Evolutionary conservation across 129 eudicot genomes (phyloP).

Genomic region (Silybum marianum): DNA sequence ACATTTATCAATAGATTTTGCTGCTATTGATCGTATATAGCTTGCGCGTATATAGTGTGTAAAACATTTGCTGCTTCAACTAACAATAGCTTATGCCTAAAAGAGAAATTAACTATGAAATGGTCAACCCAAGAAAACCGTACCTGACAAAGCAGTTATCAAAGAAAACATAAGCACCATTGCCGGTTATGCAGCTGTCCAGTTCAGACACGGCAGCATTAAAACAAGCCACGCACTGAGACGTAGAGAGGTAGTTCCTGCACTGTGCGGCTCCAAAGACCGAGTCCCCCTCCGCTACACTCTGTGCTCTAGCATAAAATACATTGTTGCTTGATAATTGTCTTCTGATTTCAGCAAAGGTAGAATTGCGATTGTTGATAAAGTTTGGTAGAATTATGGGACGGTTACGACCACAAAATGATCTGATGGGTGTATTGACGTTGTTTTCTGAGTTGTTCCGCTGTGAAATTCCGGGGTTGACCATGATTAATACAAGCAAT

Average conservation of each 20-base stretch:
- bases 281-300: conserved; percentile 27
- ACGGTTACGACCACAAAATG: conserved; percentile 38
- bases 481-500: conserved; percentile 7
- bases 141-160: conserved; percentile 51
- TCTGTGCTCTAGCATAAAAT: conserved; percentile 33
- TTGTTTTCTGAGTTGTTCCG: conserved; percentile 21
- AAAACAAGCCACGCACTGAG: conserved; percentile 44
- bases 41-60: not conserved
- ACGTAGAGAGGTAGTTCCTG: conserved; percentile 43
- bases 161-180: conserved; percentile 42
- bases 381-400: conserved; percentile 24
- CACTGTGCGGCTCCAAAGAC: conserved; percentile 42
- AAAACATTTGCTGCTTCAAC: not conserved
- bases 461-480: conserved; percentile 19
- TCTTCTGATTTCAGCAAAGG: conserved; percentile 26
- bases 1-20: not conserved
- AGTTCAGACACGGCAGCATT: conserved; percentile 29
- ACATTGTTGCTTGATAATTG: conserved; percentile 20
- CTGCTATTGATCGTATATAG: not conserved
- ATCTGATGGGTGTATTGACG: conserved; percentile 28
- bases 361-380: conserved; percentile 31
- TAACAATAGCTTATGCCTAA: not conserved
- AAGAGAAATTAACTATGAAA: not conserved
- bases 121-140: not conserved
- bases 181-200: conserved; percentile 26